Evolutionary conservation across 73 alveolate genomes (phyloP), one percentile per base, ranked within the genome.

Genomic region (Paramecium sonneborni): DNA sequence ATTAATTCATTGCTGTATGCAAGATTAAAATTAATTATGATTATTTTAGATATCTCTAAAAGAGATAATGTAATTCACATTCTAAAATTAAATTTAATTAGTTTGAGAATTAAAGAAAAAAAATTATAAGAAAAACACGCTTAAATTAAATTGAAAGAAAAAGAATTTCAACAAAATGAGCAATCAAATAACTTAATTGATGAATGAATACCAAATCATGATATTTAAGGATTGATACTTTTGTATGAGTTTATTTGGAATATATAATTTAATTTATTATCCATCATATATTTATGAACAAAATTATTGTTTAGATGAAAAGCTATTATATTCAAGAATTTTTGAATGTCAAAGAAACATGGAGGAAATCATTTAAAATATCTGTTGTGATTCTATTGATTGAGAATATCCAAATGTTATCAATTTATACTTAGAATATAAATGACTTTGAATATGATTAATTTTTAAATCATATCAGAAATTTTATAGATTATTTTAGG

Each of bases 41-140:
- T 9, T 18, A 74, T 74, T 18, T 0, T 37, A 26, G 94, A 88
- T 72, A 91, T 84, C 1, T 56, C 76, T 20, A 88, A 88, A 58
- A 92, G 99, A 74, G 99, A 99, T 18, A 70, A 67, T 48, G 95
- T 94, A 12, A 93, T 92, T 67, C 97, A 97, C 46, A 92, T 98
- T 18, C 92, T 98, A 48, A 68, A 88, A 39, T 68, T 98, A 6
- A 99, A 99, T 5, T 95, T 96, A 68, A 93, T 98, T 8, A 93
- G 90, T 67, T 86, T 96, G 23, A 95, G 99, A 58, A 86, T 97
- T 1, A 92, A 97, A 70, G 99, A 98, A 84, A 97, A 92, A 88
- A 96, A 94, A 35, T 72, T 97, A 30, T 93, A 93, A 76, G 92
- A 95, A 84, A 96, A 91, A 93, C 98, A 95, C 95, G 94, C 94